These are phyloP conservation scores for Neonectria sp. DNA, from an alignment of 2,329 filamentous ascomycete genomes.

Conservation along the genomic window DNA sequence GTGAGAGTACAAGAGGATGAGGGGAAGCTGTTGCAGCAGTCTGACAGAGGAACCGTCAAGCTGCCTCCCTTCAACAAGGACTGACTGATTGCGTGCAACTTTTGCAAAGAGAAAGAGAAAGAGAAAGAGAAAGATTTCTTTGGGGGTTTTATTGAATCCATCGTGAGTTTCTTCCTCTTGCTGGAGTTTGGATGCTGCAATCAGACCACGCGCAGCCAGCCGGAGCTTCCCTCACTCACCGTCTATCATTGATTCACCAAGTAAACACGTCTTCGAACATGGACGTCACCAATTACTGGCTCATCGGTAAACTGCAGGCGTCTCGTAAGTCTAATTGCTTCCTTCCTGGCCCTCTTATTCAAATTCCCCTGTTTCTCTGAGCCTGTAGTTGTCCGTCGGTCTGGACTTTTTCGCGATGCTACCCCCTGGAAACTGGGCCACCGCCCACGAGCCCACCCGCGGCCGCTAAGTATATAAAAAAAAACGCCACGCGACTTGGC, in stretches of 20 bases:
- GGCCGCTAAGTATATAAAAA: slow-evolving; percentile 9
- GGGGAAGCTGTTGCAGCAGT: slow-evolving; percentile 3
- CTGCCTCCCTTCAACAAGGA: neutral
- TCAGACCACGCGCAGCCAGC: neutral
- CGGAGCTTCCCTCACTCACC: neutral
- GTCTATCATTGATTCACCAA: neutral
- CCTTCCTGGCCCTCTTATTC: neutral
- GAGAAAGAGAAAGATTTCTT: neutral
- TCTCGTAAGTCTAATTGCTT: neutral
- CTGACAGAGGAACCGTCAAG: neutral
- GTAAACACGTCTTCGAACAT: neutral
- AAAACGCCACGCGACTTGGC: slow-evolving; percentile 29
- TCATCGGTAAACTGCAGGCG: slow-evolving; percentile 6
- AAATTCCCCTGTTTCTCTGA: too few species aligned
- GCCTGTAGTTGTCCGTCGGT: neutral
- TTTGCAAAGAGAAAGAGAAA: neutral
- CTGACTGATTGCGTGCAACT: neutral
- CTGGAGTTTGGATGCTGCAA: neutral
- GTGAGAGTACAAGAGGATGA: slow-evolving; percentile 15
- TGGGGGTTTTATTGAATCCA: neutral
- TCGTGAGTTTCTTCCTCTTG: neutral
- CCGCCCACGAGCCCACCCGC: slow-evolving; percentile 1
- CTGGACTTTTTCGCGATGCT: neutral
- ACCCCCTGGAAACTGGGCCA: slow-evolving; percentile 4
- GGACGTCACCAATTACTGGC: slow-evolving; percentile 11